phyloP scores from a whole-genome alignment of 345 rosid genomes.

The Syzygium jambos region DNA sequence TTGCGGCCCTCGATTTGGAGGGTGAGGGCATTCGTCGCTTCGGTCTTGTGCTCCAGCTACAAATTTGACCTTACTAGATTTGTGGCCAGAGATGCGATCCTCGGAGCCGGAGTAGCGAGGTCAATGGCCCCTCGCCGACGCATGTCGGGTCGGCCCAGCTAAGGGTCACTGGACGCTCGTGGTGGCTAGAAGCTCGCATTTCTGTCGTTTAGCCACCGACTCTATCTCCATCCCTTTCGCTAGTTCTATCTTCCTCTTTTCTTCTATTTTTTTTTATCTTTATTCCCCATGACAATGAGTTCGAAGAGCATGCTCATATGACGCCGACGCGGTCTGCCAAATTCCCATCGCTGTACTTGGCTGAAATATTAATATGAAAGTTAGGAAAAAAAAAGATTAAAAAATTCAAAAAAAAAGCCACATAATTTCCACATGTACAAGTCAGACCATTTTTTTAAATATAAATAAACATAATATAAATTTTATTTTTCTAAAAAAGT shows the following conservation, averaged over 20 bases:
- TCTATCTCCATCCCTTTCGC: not conserved
- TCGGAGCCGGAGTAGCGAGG: too few species aligned
- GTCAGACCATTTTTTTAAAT: too few species aligned
- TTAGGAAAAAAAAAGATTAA: too few species aligned
- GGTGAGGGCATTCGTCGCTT: not conserved
- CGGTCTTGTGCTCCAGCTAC: not conserved
- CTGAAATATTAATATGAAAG: not conserved
- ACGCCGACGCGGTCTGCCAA: accelerated
- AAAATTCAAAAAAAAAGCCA: too few species aligned
- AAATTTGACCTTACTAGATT: too few species aligned
- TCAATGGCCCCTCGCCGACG: not conserved
- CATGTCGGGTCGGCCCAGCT: not conserved
- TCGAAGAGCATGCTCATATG: not conserved
- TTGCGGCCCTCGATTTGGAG: not conserved
- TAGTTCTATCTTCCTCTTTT: not conserved
- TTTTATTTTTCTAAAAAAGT: too few species aligned
- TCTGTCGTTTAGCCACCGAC: not conserved
- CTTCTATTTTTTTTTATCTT: not conserved
- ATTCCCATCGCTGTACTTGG: not conserved
- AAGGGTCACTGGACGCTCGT: too few species aligned
- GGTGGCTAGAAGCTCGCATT: too few species aligned
- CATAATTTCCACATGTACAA: too few species aligned
- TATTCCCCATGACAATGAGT: not conserved
- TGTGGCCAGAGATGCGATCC: too few species aligned
- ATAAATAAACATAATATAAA: too few species aligned